Conservation (phyloP, 805 yeast species). For the Lachancea thermotolerans region DNA sequence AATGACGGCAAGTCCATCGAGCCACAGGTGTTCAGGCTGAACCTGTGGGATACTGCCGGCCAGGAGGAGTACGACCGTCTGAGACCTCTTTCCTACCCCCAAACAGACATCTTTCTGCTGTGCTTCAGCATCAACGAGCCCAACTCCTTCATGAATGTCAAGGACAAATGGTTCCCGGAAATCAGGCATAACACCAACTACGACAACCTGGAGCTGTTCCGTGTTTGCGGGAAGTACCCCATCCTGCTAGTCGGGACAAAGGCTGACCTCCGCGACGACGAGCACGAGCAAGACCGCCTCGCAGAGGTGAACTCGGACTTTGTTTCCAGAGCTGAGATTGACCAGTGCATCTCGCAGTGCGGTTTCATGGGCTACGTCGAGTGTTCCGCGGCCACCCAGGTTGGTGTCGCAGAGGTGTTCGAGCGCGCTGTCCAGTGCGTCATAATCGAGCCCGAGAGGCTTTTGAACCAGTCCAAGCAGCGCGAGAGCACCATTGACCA, state of each 20-base stretch:
- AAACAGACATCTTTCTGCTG: conserved; percentile 79
- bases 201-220: conserved; percentile 28
- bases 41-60: conserved; percentile 95
- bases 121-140: conserved; percentile 84
- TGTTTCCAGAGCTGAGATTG: conserved; percentile 55
- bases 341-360: conserved; percentile 57
- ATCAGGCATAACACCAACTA: conserved; percentile 74
- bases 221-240: conserved; percentile 28
- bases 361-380: conserved; percentile 73
- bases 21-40: conserved; percentile 74
- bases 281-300: conserved; percentile 58
- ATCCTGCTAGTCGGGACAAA: conserved; percentile 84
- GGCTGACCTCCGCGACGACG: conserved; percentile 76
- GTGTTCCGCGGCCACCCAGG: conserved; percentile 86
- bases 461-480: conserved; percentile 2
- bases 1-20: conserved; percentile 39
- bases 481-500: conserved; percentile 1
- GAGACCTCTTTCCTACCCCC: conserved; percentile 86
- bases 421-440: conserved; percentile 75
- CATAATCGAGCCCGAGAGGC: conserved; percentile 38
- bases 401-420: conserved; percentile 78
- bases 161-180: conserved; percentile 81
- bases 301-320: conserved; percentile 58
- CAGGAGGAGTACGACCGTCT: conserved; percentile 87
- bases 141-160: conserved; percentile 71